These are phyloP conservation scores for Ophiostoma ips DNA, from an alignment of 2,329 filamentous ascomycete genomes.

Conservation along the genomic window DNA sequence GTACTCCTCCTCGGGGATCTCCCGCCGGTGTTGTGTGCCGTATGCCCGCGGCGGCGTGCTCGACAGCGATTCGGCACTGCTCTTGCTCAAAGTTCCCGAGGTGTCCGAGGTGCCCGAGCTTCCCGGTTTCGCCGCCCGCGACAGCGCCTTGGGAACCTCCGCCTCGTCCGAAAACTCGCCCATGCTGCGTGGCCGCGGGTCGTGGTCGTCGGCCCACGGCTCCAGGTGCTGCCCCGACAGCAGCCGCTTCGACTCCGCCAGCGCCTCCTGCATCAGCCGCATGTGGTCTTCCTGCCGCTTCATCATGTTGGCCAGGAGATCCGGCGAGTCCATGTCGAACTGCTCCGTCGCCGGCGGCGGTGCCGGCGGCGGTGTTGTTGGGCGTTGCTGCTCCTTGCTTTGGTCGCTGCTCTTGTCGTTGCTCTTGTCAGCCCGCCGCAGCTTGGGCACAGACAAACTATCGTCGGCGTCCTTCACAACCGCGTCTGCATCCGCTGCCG, in stretches of 20 bases:
- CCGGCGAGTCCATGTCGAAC: not conserved
- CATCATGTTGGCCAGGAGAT: not conserved
- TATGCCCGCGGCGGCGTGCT: not conserved
- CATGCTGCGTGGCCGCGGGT: not conserved
- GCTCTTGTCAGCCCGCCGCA: not conserved
- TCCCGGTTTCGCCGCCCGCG: not conserved
- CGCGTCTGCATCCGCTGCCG: no score
- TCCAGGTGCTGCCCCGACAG: constrained; percentile 6
- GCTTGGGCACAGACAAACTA: not conserved
- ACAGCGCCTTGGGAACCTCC: not conserved
- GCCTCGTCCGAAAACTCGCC: constrained; percentile 3
- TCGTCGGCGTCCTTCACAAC: no score
- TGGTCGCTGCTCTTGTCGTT: not conserved
- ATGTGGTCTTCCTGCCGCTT: constrained; percentile 6
- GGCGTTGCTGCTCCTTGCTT: no score
- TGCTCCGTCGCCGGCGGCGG: not conserved
- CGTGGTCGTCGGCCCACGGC: constrained; percentile 7
- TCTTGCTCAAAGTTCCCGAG: no score
- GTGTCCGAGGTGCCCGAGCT: no score
- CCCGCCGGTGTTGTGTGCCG: not conserved
- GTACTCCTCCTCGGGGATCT: not conserved
- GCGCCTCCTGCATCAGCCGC: constrained; percentile 6
- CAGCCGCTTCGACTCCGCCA: constrained; percentile 7
- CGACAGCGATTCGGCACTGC: not conserved
- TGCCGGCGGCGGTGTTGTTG: not conserved